Evolutionary conservation across 768 basidiomycete genomes (phyloP).

Genomic region (Podaxis mareebaensis): DNA sequence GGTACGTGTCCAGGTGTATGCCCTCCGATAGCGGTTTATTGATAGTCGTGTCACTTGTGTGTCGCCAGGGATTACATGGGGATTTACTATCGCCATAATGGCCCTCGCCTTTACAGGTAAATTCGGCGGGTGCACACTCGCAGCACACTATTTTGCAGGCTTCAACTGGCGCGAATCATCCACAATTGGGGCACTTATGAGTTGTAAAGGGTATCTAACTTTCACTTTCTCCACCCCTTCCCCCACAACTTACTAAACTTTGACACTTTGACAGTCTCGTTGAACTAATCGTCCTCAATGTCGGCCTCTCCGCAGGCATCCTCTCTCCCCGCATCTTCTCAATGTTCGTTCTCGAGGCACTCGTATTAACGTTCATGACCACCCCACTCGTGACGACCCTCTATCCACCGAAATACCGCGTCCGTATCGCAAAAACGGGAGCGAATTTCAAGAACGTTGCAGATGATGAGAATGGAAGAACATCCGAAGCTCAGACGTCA

Average conservation of each 20-base stretch:
- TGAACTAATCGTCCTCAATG: constrained; percentile 94
- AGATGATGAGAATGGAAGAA: constrained; percentile 33
- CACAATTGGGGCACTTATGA: constrained; percentile 91
- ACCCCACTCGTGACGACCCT: constrained; percentile 69
- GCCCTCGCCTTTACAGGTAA: constrained; percentile 82
- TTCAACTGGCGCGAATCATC: constrained; percentile 81
- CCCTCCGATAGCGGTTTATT: background rate
- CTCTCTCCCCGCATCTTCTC: constrained; percentile 80
- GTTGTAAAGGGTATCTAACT: constrained; percentile 83
- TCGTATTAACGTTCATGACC: constrained; percentile 83
- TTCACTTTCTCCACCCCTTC: constrained; percentile 12
- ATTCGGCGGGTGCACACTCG: constrained; percentile 80
- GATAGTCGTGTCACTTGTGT: too few species aligned
- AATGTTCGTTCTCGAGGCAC: constrained; percentile 91
- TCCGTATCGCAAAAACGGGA: constrained; percentile 46
- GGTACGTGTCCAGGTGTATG: constrained; percentile 40
- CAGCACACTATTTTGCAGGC: constrained; percentile 64
- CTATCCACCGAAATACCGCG: constrained; percentile 65
- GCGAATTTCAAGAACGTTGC: constrained; percentile 47
- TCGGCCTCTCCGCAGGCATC: constrained; percentile 82
- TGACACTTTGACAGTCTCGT: constrained; percentile 55
- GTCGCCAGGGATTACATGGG: constrained; percentile 76
- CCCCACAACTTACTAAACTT: background rate
- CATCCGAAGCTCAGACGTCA: background rate
- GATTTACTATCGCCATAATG: constrained; percentile 79